A percentile compares a stretch with the other conserved stretches of the same genome.
phyloP scores from a whole-genome alignment of 164 flowering plant species.

The Berberis vulgaris region DNA sequence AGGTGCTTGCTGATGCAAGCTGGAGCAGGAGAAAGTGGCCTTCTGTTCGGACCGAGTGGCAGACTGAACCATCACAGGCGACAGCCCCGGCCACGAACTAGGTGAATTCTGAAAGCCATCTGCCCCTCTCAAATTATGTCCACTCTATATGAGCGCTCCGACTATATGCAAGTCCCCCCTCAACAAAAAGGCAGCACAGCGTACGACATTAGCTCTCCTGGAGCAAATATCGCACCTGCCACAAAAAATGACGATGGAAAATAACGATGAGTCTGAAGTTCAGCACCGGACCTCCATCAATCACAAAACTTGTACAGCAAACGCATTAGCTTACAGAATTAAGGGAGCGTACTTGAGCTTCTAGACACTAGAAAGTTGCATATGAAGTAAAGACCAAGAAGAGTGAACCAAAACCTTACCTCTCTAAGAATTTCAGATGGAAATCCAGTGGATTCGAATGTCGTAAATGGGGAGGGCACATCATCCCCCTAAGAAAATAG shows the following conservation, averaged over 20 bases:
- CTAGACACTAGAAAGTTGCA: constrained; percentile 4
- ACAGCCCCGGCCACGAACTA: constrained; percentile 73
- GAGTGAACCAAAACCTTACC: constrained; percentile 32
- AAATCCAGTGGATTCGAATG: constrained; percentile 81
- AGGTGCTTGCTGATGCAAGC: constrained; percentile 75
- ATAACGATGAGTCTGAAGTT: constrained; percentile 51
- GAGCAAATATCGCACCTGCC: constrained; percentile 99
- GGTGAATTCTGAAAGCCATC: constrained; percentile 53
- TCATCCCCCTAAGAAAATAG: constrained; percentile 46
- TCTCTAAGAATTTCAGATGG: constrained; percentile 83
- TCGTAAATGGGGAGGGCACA: constrained; percentile 65
- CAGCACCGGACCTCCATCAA: constrained; percentile 41
- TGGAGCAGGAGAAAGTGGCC: constrained; percentile 69
- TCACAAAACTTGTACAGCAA: constrained; percentile 16
- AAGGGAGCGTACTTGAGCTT: constrained; percentile 14
- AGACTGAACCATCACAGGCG: constrained; percentile 73
- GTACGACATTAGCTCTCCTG: constrained; percentile 99
- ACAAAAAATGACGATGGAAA: constrained; percentile 56
- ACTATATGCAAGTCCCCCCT: constrained; percentile 56
- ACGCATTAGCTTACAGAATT: constrained; percentile 6
- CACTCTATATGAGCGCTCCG: constrained; percentile 37
- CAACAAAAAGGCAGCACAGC: constrained; percentile 61
- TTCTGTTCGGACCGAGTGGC: constrained; percentile 66
- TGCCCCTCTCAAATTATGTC: constrained; percentile 34
- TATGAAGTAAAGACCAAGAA: constrained; percentile 1